Evolutionary conservation across 148 eudicot species (phyloP).

Genomic region (Spergularia marina): DNA sequence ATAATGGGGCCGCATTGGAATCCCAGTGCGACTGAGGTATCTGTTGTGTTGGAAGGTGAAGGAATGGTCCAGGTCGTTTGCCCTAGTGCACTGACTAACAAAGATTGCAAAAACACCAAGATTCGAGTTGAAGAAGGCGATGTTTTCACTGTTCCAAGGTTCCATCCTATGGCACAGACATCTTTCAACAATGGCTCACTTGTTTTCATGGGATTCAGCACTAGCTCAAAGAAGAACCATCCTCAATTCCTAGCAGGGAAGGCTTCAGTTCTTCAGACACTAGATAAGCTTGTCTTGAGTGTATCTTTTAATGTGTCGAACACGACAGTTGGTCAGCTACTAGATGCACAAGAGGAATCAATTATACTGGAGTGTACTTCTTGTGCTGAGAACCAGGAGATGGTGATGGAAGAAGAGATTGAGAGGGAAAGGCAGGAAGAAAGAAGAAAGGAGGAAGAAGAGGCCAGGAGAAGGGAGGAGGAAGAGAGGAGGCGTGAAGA

Average conservation of each 20-base stretch:
- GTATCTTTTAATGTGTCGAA: slow-evolving; percentile 49
- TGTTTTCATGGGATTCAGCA: slow-evolving; percentile 75
- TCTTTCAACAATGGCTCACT: slow-evolving; percentile 69
- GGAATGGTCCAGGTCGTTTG: slow-evolving; percentile 78
- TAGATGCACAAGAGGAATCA: slow-evolving; percentile 38
- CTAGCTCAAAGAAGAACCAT: slow-evolving; percentile 42
- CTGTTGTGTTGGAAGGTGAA: slow-evolving; percentile 57
- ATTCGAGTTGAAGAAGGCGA: slow-evolving; percentile 70
- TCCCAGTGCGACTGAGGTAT: slow-evolving; percentile 59
- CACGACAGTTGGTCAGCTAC: slow-evolving; percentile 41
- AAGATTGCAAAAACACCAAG: slow-evolving; percentile 48
- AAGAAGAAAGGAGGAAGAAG: neutral
- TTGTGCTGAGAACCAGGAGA: slow-evolving; percentile 77
- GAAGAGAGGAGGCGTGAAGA: neutral
- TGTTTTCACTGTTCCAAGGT: slow-evolving; percentile 70
- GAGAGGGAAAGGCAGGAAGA: slow-evolving; percentile 35
- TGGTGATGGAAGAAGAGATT: slow-evolving; percentile 42
- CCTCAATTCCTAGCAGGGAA: slow-evolving; percentile 74
- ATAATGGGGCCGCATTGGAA: slow-evolving; percentile 99
- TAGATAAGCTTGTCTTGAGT: slow-evolving; percentile 44
- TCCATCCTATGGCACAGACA: slow-evolving; percentile 70
- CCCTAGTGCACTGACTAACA: slow-evolving; percentile 34
- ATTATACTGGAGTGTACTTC: slow-evolving; percentile 58
- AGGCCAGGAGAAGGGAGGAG: slow-evolving; percentile 13
- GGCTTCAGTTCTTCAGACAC: slow-evolving; percentile 51